Percentiles rank a stretch among this genome's conserved stretches.
Evolutionary conservation across 1,284 basidiomycete genomes (phyloP).

Genomic region (Anthracocystis setariae): DNA sequence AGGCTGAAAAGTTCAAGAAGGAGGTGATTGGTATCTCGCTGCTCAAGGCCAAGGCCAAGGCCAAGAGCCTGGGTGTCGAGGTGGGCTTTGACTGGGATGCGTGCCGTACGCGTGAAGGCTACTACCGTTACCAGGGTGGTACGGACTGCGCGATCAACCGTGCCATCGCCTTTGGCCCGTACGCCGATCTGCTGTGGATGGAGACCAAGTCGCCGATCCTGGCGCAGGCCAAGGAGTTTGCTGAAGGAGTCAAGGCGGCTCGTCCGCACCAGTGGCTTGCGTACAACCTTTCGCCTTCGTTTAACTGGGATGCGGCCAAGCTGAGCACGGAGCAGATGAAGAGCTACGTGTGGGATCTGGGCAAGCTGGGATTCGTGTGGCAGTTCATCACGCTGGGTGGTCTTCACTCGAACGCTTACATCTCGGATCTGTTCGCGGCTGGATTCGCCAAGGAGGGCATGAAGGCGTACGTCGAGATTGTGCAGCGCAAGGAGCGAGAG

Average conservation of each 20-base stretch:
- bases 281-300: slow-evolving; percentile 68
- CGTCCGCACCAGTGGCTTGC: slow-evolving; percentile 66
- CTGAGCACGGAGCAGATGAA: slow-evolving; percentile 86
- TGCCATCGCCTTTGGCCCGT: slow-evolving; percentile 89
- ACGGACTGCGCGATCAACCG: slow-evolving; percentile 94
- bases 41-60: slow-evolving; percentile 77
- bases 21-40: slow-evolving; percentile 78
- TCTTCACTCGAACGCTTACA: slow-evolving; percentile 95
- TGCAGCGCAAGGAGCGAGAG: slow-evolving; percentile 70
- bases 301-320: slow-evolving; percentile 73
- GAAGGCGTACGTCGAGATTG: slow-evolving; percentile 74
- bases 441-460: slow-evolving; percentile 82
- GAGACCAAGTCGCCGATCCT: slow-evolving; percentile 98
- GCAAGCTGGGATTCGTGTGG: slow-evolving; percentile 94
- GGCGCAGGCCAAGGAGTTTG: slow-evolving; percentile 91
- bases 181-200: slow-evolving; percentile 78
- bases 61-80: slow-evolving; percentile 81
- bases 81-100: slow-evolving; percentile 90
- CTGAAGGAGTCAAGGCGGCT: slow-evolving; percentile 69
- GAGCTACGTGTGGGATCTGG: slow-evolving; percentile 89
- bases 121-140: slow-evolving; percentile 95
- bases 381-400: slow-evolving; percentile 98
- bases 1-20: slow-evolving; percentile 73
- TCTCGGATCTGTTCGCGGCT: slow-evolving; percentile 90
- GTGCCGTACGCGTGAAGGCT: slow-evolving; percentile 92